Percentiles rank a stretch among this genome's conserved stretches.
Conservation (phyloP, 257 asterid species). For the Sherardia arvensis region DNA sequence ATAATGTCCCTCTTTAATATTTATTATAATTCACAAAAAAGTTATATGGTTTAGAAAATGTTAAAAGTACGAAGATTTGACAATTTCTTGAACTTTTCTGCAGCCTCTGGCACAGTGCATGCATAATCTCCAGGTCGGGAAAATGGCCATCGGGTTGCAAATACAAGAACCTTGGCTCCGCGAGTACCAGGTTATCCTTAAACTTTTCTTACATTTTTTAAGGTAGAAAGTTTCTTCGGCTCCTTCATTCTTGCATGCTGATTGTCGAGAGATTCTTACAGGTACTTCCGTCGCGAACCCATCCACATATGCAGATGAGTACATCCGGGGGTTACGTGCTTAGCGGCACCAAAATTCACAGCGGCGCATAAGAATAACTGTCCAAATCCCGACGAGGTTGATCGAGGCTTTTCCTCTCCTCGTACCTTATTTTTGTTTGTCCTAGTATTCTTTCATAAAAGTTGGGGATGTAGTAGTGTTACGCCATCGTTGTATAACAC, state of each 20-base stretch:
- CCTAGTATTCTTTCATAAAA: background rate
- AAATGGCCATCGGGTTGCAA: conserved; percentile 81
- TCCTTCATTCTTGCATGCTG: background rate
- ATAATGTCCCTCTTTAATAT: too few species aligned
- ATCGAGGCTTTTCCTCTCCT: too few species aligned
- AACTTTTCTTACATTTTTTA: too few species aligned
- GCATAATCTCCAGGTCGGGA: conserved; percentile 76
- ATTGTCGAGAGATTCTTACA: conserved; percentile 17
- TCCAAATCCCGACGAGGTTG: too few species aligned
- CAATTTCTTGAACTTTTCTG: conserved; percentile 12
- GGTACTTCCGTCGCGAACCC: conserved; percentile 95
- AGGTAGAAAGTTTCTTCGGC: too few species aligned
- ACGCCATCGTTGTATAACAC: background rate
- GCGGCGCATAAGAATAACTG: background rate
- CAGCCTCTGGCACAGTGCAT: conserved; percentile 92
- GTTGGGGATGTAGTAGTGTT: background rate
- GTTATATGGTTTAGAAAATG: background rate
- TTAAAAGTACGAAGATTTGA: background rate
- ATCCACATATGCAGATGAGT: conserved; percentile 97
- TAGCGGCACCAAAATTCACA: conserved; percentile 59
- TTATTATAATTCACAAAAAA: too few species aligned
- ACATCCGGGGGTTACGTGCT: conserved; percentile 74
- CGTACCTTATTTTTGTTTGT: background rate
- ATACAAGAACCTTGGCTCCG: conserved; percentile 82
- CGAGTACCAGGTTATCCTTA: conserved; percentile 99